Evolutionary conservation across 2,329 filamentous ascomycete genomes (phyloP).

Genomic region (Penicillium sp.): DNA sequence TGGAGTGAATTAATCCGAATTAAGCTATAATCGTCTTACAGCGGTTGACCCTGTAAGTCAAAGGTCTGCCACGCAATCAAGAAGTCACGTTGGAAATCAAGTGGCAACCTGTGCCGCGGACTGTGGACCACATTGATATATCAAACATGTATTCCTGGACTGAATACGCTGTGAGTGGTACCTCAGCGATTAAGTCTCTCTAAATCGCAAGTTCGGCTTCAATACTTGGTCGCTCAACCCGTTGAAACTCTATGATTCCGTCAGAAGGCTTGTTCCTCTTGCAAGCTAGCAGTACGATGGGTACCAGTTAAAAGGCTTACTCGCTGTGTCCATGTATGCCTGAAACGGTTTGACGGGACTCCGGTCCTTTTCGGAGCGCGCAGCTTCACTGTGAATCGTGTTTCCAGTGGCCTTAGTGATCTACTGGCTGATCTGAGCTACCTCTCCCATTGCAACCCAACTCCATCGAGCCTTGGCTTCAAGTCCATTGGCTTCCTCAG

Average conservation of each 20-base stretch:
- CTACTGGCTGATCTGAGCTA: neutral
- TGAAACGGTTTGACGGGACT: neutral
- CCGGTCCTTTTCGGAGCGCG: neutral
- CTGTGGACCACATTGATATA: no score
- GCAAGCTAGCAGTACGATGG: neutral
- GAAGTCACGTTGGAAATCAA: no score
- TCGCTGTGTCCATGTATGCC: neutral
- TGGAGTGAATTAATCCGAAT: no score
- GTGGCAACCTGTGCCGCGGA: no score
- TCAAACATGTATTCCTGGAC: no score
- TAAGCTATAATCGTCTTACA: no score
- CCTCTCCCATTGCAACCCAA: neutral
- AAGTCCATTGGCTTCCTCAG: neutral
- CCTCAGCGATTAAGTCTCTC: no score
- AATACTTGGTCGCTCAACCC: neutral
- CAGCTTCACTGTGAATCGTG: neutral
- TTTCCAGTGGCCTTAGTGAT: neutral
- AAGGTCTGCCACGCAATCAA: no score
- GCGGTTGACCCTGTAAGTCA: no score
- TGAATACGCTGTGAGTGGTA: no score
- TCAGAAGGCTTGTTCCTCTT: neutral
- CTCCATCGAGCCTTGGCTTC: neutral
- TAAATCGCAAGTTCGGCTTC: no score
- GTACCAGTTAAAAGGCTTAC: neutral
- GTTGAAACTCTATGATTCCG: neutral